Conservation (phyloP, 192 early-diverging fungal genomes). For the Polychytrium aggregatum region DNA sequence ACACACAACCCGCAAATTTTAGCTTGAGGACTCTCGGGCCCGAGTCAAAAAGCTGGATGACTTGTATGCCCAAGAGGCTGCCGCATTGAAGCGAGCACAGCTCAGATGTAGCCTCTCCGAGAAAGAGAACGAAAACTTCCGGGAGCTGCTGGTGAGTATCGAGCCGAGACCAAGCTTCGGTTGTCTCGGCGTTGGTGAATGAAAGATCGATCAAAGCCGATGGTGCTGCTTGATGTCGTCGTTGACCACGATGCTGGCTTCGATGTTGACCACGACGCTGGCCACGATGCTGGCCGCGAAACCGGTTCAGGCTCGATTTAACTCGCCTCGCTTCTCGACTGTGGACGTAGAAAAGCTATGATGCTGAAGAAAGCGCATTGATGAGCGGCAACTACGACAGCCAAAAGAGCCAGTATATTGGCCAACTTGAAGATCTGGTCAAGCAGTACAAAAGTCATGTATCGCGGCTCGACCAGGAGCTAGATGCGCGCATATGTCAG, state of each 20-base stretch:
- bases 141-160: conserved; percentile 47
- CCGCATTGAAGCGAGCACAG: conserved; percentile 21
- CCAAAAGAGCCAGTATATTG: conserved; percentile 46
- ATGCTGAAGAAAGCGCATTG: conserved; percentile 31
- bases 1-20: neutral
- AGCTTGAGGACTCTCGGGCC: conserved; percentile 7
- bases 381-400: conserved; percentile 45
- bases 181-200: too few species aligned
- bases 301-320: too few species aligned
- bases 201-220: too few species aligned
- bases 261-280: too few species aligned
- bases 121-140: conserved; percentile 51
- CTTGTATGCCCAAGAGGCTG: conserved; percentile 6
- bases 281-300: neutral
- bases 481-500: neutral
- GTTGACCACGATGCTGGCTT: too few species aligned
- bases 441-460: conserved; percentile 31
- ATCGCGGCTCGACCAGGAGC: conserved; percentile 11
- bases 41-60: conserved; percentile 1
- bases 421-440: conserved; percentile 48
- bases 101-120: conserved; percentile 24
- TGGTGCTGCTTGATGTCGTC: too few species aligned
- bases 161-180: too few species aligned
- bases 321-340: neutral
- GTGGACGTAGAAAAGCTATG: conserved; percentile 30